Conservation (phyloP, 2,329 filamentous ascomycete genomes). For the Paecilomyces dactylethromorphus region DNA sequence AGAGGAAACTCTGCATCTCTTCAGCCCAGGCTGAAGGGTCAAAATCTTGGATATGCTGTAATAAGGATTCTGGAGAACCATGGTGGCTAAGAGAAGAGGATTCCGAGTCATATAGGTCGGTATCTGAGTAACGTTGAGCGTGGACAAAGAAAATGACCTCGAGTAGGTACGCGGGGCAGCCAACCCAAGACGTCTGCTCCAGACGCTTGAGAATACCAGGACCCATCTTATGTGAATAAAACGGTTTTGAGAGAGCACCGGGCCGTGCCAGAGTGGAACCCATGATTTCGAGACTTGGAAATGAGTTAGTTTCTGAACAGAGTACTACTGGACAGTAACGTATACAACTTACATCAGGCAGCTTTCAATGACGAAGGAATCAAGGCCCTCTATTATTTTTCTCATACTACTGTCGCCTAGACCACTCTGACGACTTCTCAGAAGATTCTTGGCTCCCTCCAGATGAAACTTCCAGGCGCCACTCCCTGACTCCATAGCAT, state of each 20-base stretch:
- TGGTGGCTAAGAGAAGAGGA: conserved; percentile 22
- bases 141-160: conserved; percentile 36
- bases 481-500: conserved; percentile 45
- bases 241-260: conserved; percentile 31
- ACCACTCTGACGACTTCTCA: conserved; percentile 29
- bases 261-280: conserved; percentile 35
- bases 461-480: conserved; percentile 48
- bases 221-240: conserved; percentile 30
- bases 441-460: conserved; percentile 44
- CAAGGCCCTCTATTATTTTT: conserved; percentile 24
- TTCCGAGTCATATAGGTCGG: conserved; percentile 13
- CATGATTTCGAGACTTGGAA: conserved; percentile 34
- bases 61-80: conserved; percentile 23
- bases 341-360: conserved; percentile 26
- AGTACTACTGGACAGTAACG: background rate
- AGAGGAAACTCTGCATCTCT: conserved; percentile 32
- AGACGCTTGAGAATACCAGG: conserved; percentile 31
- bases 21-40: conserved; percentile 31
- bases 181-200: conserved; percentile 34
- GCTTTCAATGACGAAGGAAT: conserved; percentile 30
- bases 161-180: conserved; percentile 34
- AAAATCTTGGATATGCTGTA: conserved; percentile 33
- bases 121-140: conserved; percentile 27
- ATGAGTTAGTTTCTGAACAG: background rate
- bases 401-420: conserved; percentile 8